Percentiles rank a stretch among this genome's conserved stretches.
phyloP scores from a whole-genome alignment of 805 yeast genomes.

The Zygoascus flipseniorum region DNA sequence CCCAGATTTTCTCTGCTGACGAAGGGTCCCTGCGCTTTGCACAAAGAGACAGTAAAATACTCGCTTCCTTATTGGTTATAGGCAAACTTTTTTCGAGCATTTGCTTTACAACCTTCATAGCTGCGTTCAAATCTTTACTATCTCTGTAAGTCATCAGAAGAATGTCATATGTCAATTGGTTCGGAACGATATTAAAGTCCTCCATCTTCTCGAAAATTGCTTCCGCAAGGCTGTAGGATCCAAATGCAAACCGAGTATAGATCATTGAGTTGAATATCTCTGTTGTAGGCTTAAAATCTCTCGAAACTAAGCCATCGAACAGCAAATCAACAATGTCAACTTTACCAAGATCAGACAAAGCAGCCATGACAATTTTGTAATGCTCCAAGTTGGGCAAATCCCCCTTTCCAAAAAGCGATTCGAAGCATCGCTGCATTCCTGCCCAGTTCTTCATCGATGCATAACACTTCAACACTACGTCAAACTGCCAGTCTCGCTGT shows the following conservation, averaged over 20 bases:
- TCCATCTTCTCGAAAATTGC: slow-evolving; percentile 21
- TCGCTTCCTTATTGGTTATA: slow-evolving; percentile 17
- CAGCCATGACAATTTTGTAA: slow-evolving; percentile 53
- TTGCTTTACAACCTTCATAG: slow-evolving; percentile 22
- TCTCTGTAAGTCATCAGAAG: slow-evolving; percentile 32
- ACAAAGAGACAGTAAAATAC: slow-evolving; percentile 23
- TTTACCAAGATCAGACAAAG: slow-evolving; percentile 46
- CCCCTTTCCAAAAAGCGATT: slow-evolving; percentile 43
- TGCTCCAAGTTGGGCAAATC: slow-evolving; percentile 45
- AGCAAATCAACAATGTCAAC: slow-evolving; percentile 40
- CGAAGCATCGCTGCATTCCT: slow-evolving; percentile 47
- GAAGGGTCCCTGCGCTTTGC: slow-evolving; percentile 20
- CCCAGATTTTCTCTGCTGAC: slow-evolving; percentile 21
- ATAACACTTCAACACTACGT: slow-evolving; percentile 39
- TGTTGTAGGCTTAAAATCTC: slow-evolving; percentile 41
- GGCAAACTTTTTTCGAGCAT: slow-evolving; percentile 17
- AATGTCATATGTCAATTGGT: slow-evolving; percentile 27
- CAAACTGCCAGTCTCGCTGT: slow-evolving; percentile 42
- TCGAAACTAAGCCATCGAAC: slow-evolving; percentile 37
- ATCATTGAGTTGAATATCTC: slow-evolving; percentile 40
- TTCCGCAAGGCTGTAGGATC: not conserved
- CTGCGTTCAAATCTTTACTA: slow-evolving; percentile 29
- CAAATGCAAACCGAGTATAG: slow-evolving; percentile 23
- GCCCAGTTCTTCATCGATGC: slow-evolving; percentile 44
- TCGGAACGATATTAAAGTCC: slow-evolving; percentile 25